A percentile compares a stretch with the other conserved stretches of the same genome.
Conservation (phyloP, 1,139 yeast species). For the Yamadazyma atlantica region DNA sequence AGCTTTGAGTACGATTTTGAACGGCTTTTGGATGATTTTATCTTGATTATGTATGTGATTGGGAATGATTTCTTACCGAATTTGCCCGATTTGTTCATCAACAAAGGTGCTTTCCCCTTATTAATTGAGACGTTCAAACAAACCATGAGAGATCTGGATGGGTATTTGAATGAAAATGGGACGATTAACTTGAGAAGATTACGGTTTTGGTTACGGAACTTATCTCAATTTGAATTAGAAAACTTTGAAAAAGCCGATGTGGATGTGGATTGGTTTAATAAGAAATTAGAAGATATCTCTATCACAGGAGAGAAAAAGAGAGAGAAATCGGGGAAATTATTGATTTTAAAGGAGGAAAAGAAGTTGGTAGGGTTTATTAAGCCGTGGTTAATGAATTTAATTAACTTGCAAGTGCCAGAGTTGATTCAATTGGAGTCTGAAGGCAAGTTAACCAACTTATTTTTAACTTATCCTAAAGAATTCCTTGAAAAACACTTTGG, state of each 20-base stretch:
- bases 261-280: constrained; percentile 90
- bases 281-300: constrained; percentile 77
- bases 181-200: constrained; percentile 73
- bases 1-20: constrained; percentile 82
- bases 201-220: constrained; percentile 67
- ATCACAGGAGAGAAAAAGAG: constrained; percentile 70
- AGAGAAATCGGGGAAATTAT: constrained; percentile 61
- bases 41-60: constrained; percentile 87
- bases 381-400: constrained; percentile 63
- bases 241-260: constrained; percentile 78
- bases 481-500: constrained; percentile 52
- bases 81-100: constrained; percentile 87
- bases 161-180: constrained; percentile 84
- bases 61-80: constrained; percentile 99
- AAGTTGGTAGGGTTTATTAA: constrained; percentile 58
- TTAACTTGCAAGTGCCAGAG: constrained; percentile 26
- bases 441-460: constrained; percentile 47
- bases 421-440: constrained; percentile 39
- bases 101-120: constrained; percentile 94
- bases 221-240: constrained; percentile 74
- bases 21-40: constrained; percentile 86
- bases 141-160: constrained; percentile 71
- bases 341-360: constrained; percentile 72
- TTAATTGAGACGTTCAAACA: constrained; percentile 85
- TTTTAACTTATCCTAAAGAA: constrained; percentile 41